A percentile compares a stretch with the other conserved stretches of the same genome.
Evolutionary conservation across 106 monocot genomes (phyloP).

Genomic region (Dendrobium chrysotoxum): DNA sequence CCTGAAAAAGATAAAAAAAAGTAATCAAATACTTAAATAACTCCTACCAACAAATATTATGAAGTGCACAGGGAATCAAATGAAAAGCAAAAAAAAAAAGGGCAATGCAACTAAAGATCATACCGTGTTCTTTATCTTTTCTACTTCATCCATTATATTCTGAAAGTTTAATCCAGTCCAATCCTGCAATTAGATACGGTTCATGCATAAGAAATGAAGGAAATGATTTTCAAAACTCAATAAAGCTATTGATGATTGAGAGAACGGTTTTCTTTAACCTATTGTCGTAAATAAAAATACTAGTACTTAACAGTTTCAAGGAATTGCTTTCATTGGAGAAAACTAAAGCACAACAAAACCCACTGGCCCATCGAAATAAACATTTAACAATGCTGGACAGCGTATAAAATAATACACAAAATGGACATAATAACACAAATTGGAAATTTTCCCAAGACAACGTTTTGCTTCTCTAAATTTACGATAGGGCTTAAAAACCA

Average conservation of each 20-base stretch:
- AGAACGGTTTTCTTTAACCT: neutral
- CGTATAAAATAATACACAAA: neutral
- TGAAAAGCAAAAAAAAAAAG: neutral
- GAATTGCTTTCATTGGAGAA: neutral
- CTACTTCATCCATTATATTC: slow-evolving; percentile 93
- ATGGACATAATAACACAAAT: neutral
- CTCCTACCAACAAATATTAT: neutral
- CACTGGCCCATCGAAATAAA: neutral
- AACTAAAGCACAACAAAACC: neutral
- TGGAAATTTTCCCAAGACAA: neutral
- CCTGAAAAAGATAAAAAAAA: slow-evolving; percentile 53
- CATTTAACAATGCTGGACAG: neutral
- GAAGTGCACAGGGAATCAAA: neutral
- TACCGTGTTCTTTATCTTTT: slow-evolving; percentile 91
- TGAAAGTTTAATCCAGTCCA: slow-evolving; percentile 93
- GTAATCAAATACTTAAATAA: neutral
- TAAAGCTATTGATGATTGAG: slow-evolving; percentile 1
- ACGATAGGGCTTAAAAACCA: no score
- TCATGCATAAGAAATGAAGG: neutral
- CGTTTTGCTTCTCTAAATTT: neutral
- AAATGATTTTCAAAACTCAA: neutral
- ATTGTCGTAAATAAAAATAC: neutral
- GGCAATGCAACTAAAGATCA: neutral
- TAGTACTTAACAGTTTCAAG: neutral
- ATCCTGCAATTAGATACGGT: slow-evolving; percentile 45